These are phyloP conservation scores for Trichosporon sp. DNA, from an alignment of 1,284 basidiomycete species.

Conservation along the genomic window DNA sequence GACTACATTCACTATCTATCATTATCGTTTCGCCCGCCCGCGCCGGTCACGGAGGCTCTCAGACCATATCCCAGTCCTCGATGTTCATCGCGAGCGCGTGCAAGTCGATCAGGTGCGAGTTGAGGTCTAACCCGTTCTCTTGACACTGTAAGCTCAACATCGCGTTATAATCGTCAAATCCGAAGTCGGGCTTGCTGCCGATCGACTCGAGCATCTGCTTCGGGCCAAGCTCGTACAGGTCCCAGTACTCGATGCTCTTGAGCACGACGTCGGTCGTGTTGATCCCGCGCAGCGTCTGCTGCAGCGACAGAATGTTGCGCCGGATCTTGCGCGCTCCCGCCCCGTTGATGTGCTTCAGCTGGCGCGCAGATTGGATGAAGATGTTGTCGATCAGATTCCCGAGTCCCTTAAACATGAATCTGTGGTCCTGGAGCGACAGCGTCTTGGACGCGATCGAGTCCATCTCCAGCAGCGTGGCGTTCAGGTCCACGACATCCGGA, in stretches of 20 bases:
- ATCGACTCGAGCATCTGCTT: conserved; percentile 73
- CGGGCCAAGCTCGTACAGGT: conserved; percentile 72
- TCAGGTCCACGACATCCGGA: conserved; percentile 84
- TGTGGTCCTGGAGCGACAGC: conserved; percentile 69
- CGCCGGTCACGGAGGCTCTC: background rate
- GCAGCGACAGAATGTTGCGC: conserved; percentile 86
- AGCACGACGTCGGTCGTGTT: conserved; percentile 68
- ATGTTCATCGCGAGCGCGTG: conserved; percentile 51
- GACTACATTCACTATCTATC: conserved; percentile 8
- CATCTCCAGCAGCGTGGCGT: conserved; percentile 73
- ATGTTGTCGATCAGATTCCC: conserved; percentile 83
- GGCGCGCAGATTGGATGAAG: conserved; percentile 73
- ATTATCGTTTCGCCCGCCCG: background rate
- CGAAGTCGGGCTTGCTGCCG: conserved; percentile 66
- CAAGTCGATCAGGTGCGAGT: conserved; percentile 56
- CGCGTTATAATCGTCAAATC: conserved; percentile 85
- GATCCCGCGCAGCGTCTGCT: conserved; percentile 86
- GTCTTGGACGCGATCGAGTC: conserved; percentile 71
- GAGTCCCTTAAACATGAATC: conserved; percentile 82
- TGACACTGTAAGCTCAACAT: conserved; percentile 87
- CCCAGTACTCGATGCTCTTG: conserved; percentile 76
- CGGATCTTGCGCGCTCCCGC: conserved; percentile 85
- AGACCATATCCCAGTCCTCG: conserved; percentile 28
- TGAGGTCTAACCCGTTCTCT: conserved; percentile 61
- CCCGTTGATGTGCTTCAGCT: conserved; percentile 71